A percentile compares a stretch with the other conserved stretches of the same genome.
Evolutionary conservation across 2,329 filamentous ascomycete genomes (phyloP).

Genomic region (Botrytis pseudocinerea): DNA sequence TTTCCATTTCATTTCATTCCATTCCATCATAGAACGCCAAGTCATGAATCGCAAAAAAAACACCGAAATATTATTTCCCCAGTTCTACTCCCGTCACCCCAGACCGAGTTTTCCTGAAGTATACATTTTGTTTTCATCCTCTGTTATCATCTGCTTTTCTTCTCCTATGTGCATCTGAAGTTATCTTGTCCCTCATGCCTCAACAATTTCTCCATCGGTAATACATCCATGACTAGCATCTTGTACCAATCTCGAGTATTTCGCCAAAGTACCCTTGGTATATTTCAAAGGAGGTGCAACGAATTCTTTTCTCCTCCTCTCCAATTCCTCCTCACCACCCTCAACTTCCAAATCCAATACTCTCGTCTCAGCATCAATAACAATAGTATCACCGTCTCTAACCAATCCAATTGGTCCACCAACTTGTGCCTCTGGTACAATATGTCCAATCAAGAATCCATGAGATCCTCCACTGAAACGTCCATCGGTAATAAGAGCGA

Average conservation of each 20-base stretch:
- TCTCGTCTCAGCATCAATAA: slow-evolving; percentile 59
- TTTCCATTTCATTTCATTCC: not conserved
- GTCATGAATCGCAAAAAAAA: not conserved
- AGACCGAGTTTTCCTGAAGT: not conserved
- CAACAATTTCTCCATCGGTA: slow-evolving; percentile 48
- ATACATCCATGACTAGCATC: slow-evolving; percentile 61
- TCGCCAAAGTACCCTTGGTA: slow-evolving; percentile 58
- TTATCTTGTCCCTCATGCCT: not conserved
- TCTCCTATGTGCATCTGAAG: too few relatives aligned
- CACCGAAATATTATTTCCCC: not conserved
- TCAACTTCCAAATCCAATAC: slow-evolving; percentile 53
- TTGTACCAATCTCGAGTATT: slow-evolving; percentile 56
- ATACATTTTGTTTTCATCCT: not conserved
- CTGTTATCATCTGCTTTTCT: not conserved
- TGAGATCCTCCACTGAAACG: slow-evolving; percentile 60
- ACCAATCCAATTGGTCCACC: slow-evolving; percentile 61
- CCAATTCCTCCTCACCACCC: slow-evolving; percentile 40
- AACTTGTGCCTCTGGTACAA: slow-evolving; percentile 61
- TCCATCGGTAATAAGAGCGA: slow-evolving; percentile 72
- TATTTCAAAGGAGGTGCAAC: slow-evolving; percentile 57
- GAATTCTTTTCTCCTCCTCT: slow-evolving; percentile 51
- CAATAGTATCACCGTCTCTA: slow-evolving; percentile 57
- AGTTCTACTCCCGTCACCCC: not conserved
- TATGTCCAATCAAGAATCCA: slow-evolving; percentile 63
- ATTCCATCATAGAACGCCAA: not conserved